Conservation (phyloP, 306 rosid genomes). For the Castanea crenata region DNA sequence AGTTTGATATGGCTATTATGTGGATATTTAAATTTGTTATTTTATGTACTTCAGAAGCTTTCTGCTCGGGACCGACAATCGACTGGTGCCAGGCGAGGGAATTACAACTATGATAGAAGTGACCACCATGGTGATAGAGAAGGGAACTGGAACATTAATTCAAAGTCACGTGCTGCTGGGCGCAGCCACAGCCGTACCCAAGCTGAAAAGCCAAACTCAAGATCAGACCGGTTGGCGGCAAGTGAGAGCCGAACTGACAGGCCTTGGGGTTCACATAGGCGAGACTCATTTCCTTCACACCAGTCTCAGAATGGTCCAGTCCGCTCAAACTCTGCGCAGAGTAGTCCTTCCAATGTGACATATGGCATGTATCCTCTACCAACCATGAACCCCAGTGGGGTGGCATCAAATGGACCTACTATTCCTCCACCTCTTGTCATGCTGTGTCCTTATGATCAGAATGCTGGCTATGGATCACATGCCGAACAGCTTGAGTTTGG, state of each 20-base stretch:
- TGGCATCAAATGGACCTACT: conserved; percentile 70
- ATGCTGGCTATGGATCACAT: conserved; percentile 46
- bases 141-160: conserved; percentile 73
- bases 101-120: conserved; percentile 66
- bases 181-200: conserved; percentile 73
- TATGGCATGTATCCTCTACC: conserved; percentile 75
- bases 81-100: conserved; percentile 68
- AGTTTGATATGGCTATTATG: not conserved
- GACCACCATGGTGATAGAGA: conserved; percentile 88
- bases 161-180: conserved; percentile 67
- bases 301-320: conserved; percentile 81
- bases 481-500: conserved; percentile 92
- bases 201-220: conserved; percentile 59
- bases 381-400: conserved; percentile 65
- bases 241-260: conserved; percentile 75
- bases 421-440: conserved; percentile 85
- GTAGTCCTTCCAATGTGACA: conserved; percentile 60
- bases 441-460: conserved; percentile 82
- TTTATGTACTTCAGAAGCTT: conserved; percentile 60
- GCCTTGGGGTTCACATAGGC: conserved; percentile 78
- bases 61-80: conserved; percentile 73
- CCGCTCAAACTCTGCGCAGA: conserved; percentile 51
- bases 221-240: conserved; percentile 58
- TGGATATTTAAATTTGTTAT: not conserved
- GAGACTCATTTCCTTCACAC: conserved; percentile 48